Base-by-base conservation (phyloP, 139 green algal genomes). In the Gonium pectorale region DNA sequence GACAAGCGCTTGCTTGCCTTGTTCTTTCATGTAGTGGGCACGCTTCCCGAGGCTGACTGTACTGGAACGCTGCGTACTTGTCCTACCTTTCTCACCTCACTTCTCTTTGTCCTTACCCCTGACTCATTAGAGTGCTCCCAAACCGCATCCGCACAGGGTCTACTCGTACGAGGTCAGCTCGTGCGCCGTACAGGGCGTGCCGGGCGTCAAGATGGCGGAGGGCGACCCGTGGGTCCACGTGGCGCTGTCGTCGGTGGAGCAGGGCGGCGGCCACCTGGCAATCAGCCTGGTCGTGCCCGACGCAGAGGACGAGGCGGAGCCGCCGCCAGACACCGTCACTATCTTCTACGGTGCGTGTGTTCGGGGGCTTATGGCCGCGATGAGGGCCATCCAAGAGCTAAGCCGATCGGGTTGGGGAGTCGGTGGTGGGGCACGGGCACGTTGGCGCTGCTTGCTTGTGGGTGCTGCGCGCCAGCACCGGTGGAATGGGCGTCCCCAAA, bases 191-290 rank as follows among this genome's bases (percentile, higher is more conserved):
- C 5, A 64, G 31, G 77, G 77, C 31, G 33, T 70, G 38, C 59
- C 77, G n/a, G 77, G 77, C 9, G 77, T 83, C 19, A 11, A 33
- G 40, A 22, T 17, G 46, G 46, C 46, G 46, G n/a, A 40, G 37
- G 31, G 21, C 43, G 77, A 74, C 60, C 62, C 43, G 1, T 83
- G 77, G 77, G 43, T 83, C 43, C 62, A 83, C 64, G 9, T 83
- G 38, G 38, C 15, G 15, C 40, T n/a, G 41, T 9, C 29, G 38
- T 7, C 6, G 0, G 43, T 7, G 37, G n/a, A 31, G n/a, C 59
- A 31, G 24, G 37, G 59, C 75, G 59, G 56, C 41, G 77, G 77
- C 31, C 77, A 83, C 77, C 40, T 83, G 41, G 51, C 62, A 31
- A 4, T 73, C 38, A 22, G 6, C 43, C 43, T 83, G 27, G 15